These are phyloP conservation scores for Lactifluus volemus DNA, from an alignment of 768 basidiomycete species.

Conservation along the genomic window DNA sequence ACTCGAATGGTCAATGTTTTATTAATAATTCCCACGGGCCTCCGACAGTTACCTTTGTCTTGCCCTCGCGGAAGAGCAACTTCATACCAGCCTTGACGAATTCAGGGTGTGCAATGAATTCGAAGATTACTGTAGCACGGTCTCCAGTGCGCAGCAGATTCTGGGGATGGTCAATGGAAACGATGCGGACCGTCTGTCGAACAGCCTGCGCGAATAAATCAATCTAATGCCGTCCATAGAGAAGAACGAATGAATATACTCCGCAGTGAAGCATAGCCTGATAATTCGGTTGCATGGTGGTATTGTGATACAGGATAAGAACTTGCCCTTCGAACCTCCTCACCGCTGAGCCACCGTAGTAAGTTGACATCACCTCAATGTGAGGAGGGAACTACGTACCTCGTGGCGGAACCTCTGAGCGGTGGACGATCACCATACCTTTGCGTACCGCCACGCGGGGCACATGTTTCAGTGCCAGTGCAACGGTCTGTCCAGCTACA, in stretches of 20 bases:
- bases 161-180: slow-evolving; percentile 86
- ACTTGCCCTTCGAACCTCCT: slow-evolving; percentile 89
- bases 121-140: slow-evolving; percentile 87
- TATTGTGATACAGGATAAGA: slow-evolving; percentile 89
- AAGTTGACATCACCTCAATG: neutral
- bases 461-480: slow-evolving; percentile 86
- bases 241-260: slow-evolving; percentile 32
- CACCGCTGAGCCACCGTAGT: slow-evolving; percentile 41
- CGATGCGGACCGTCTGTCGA: slow-evolving; percentile 84
- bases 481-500: slow-evolving; percentile 95
- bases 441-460: slow-evolving; percentile 75
- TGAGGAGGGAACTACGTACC: slow-evolving; percentile 34
- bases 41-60: slow-evolving; percentile 69
- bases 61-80: slow-evolving; percentile 88
- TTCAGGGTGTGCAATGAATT: slow-evolving; percentile 89
- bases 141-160: slow-evolving; percentile 91
- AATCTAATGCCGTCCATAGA: slow-evolving; percentile 6
- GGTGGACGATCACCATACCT: slow-evolving; percentile 88
- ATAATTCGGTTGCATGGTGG: slow-evolving; percentile 87
- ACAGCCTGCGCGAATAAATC: slow-evolving; percentile 48
- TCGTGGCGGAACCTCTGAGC: slow-evolving; percentile 68
- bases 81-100: slow-evolving; percentile 92
- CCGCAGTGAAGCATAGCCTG: slow-evolving; percentile 97
- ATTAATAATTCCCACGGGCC: neutral
- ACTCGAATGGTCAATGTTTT: neutral